These are phyloP conservation scores for Sphaerulina musiva DNA, from an alignment of 2,329 filamentous ascomycete genomes.

Conservation along the genomic window DNA sequence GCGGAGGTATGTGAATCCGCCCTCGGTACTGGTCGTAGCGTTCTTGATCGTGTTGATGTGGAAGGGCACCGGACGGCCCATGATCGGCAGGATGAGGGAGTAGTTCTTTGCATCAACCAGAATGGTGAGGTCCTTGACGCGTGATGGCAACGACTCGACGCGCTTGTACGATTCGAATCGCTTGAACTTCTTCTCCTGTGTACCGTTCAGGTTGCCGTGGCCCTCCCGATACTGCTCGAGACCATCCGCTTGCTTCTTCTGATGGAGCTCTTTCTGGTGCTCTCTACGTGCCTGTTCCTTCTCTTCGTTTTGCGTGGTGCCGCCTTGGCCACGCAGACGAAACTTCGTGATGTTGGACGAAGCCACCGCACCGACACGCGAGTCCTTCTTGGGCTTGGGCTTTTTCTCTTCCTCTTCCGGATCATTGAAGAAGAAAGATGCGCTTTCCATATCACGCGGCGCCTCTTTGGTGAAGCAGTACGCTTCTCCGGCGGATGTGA, in stretches of 20 bases:
- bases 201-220: conserved; percentile 75
- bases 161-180: conserved; percentile 98
- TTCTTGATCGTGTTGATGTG: conserved; percentile 99
- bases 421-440: conserved; percentile 98
- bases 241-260: conserved; percentile 85
- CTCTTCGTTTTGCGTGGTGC: conserved; percentile 82
- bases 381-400: conserved; percentile 82
- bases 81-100: conserved; percentile 88
- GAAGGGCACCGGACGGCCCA: conserved; percentile 95
- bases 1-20: conserved; percentile 84
- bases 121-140: conserved; percentile 78
- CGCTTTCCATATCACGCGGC: conserved; percentile 82
- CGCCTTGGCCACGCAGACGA: conserved; percentile 81
- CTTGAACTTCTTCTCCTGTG: conserved; percentile 97
- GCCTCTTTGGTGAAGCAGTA: conserved; percentile 92
- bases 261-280: conserved; percentile 83
- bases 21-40: conserved; percentile 93
- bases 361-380: conserved; percentile 76
- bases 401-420: conserved; percentile 80
- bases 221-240: conserved; percentile 79
- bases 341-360: conserved; percentile 94
- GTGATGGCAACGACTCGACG: conserved; percentile 82
- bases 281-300: conserved; percentile 78
- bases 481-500: conserved; percentile 63
- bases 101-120: conserved; percentile 85